Evolutionary conservation across 1,284 basidiomycete genomes (phyloP).

Genomic region (Moesziomyces sp.): DNA sequence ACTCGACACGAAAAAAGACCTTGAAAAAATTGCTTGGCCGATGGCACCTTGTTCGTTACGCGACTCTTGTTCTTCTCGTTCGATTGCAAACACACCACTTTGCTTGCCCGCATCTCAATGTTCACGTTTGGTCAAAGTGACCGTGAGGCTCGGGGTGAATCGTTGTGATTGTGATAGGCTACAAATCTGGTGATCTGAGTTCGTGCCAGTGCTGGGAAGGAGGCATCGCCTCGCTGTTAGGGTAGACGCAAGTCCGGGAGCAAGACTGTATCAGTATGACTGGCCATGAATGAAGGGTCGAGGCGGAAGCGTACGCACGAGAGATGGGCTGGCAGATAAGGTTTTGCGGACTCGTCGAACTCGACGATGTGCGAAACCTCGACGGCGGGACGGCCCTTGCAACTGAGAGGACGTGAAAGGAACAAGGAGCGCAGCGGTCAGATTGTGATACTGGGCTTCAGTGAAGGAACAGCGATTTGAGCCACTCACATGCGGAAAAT

Average conservation of each 20-base stretch:
- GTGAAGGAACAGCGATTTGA: not conserved
- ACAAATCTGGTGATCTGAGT: conserved; percentile 31
- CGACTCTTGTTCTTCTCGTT: too few relatives aligned
- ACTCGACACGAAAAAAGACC: too few relatives aligned
- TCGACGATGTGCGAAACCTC: conserved; percentile 60
- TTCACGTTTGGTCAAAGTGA: too few relatives aligned
- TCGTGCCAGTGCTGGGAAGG: conserved; percentile 49
- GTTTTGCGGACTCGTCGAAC: conserved; percentile 40
- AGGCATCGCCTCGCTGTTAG: conserved; percentile 42
- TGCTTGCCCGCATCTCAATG: too few relatives aligned
- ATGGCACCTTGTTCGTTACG: too few relatives aligned
- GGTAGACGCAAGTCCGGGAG: too few relatives aligned
- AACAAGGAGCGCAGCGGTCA: not conserved
- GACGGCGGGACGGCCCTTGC: conserved; percentile 48
- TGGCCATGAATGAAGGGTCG: too few relatives aligned
- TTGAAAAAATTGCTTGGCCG: too few relatives aligned
- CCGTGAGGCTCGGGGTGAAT: too few relatives aligned
- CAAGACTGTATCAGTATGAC: not conserved
- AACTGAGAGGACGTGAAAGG: conserved; percentile 6
- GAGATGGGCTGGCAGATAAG: conserved; percentile 42
- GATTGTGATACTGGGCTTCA: too few relatives aligned
- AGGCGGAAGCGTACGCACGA: conserved; percentile 21
- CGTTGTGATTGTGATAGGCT: not conserved
- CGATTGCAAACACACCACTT: too few relatives aligned
- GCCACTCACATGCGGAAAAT: conserved; percentile 50